These are phyloP conservation scores for Musa itinerans DNA, from an alignment of 176 grass and related monocot species.

Conservation along the genomic window DNA sequence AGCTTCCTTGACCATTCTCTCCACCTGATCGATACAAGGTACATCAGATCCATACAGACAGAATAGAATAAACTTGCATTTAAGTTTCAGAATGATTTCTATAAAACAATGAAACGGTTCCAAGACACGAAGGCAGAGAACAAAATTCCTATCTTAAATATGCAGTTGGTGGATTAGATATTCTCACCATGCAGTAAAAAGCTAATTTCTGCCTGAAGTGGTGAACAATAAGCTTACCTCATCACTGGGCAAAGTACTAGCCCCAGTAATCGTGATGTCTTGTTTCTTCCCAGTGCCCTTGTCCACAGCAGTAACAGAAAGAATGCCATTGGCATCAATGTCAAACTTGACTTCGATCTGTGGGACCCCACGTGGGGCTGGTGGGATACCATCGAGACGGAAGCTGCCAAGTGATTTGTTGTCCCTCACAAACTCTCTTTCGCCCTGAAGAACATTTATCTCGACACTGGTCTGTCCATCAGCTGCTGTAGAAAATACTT, in stretches of 20 bases:
- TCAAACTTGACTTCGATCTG: conserved; percentile 83
- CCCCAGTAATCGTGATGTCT: neutral
- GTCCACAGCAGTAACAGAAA: conserved; percentile 57
- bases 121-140: too few relatives aligned
- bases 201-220: too few relatives aligned
- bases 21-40: conserved; percentile 32
- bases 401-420: conserved; percentile 78
- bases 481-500: conserved; percentile 68
- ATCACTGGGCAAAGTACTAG: conserved; percentile 23
- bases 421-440: conserved; percentile 71
- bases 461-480: conserved; percentile 71
- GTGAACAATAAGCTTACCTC: conserved; percentile 28
- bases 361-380: conserved; percentile 56
- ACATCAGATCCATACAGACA: neutral
- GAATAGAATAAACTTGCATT: too few relatives aligned
- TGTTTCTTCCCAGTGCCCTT: conserved; percentile 32
- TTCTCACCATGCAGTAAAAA: too few relatives aligned
- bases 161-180: too few relatives aligned
- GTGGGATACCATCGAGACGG: conserved; percentile 69
- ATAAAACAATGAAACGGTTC: too few relatives aligned
- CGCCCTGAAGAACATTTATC: conserved; percentile 76
- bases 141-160: too few relatives aligned
- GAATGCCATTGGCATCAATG: conserved; percentile 70
- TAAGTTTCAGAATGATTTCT: too few relatives aligned
- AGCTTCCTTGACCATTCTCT: conserved; percentile 58